These are phyloP conservation scores for Xylaria sp. DNA, from an alignment of 2,329 filamentous ascomycete species.

Conservation along the genomic window DNA sequence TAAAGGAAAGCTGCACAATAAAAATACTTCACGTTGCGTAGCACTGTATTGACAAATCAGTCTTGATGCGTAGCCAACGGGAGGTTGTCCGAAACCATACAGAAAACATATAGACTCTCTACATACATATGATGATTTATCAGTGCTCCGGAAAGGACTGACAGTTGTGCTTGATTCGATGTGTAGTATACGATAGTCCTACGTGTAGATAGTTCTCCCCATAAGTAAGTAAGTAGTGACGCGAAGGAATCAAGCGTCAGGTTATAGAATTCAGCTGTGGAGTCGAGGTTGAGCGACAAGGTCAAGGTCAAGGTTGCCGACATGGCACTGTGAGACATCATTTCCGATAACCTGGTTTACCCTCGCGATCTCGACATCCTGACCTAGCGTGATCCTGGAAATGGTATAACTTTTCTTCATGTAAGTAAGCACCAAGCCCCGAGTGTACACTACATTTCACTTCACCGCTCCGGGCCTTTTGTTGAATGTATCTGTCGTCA, in stretches of 20 bases:
- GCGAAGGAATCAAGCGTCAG: not conserved
- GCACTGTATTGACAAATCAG: not conserved
- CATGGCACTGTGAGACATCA: constrained; percentile 20
- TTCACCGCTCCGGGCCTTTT: not conserved
- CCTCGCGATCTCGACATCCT: constrained; percentile 1
- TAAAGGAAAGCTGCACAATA: not conserved
- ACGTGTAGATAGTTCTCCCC: not conserved
- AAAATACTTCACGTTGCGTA: not conserved
- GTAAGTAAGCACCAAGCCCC: too few species aligned
- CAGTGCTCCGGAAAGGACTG: not conserved
- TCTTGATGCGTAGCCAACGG: not conserved
- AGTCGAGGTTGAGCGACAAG: constrained; percentile 11
- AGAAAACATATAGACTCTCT: not conserved
- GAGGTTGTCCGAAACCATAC: not conserved
- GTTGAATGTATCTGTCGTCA: not conserved
- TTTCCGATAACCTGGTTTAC: constrained; percentile 33
- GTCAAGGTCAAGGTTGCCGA: constrained; percentile 14
- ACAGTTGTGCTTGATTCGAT: not conserved
- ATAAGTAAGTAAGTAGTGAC: not conserved
- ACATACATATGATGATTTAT: too few species aligned
- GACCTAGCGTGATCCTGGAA: constrained; percentile 10
- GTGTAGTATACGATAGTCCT: not conserved
- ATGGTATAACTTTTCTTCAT: constrained; percentile 2
- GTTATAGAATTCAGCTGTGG: not conserved
- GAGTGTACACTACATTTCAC: not conserved